phyloP scores from a whole-genome alignment of 176 grass and related monocot genomes.

The maize (Zea mays) region DNA sequence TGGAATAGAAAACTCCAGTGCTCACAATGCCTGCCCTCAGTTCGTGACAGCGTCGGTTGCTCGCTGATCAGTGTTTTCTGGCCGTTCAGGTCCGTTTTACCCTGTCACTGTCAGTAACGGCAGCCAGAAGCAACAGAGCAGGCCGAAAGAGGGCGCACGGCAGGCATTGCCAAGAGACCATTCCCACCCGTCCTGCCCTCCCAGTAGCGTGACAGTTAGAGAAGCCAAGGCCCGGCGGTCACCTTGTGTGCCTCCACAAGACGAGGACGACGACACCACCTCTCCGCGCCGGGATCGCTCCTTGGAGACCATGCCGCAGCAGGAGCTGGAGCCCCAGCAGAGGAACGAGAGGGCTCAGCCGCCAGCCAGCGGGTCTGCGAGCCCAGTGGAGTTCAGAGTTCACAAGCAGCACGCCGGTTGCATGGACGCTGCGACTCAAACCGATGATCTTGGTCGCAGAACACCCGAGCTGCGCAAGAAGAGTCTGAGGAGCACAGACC shows the following conservation, averaged over 20 bases:
- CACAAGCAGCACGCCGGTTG: slow-evolving; percentile 49
- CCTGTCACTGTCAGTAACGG: slow-evolving; percentile 45
- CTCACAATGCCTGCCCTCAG: not conserved
- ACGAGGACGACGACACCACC: slow-evolving; percentile 53
- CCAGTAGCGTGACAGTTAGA: slow-evolving; percentile 37
- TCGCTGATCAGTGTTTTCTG: slow-evolving; percentile 11
- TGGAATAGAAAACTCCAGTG: not conserved
- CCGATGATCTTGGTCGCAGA: slow-evolving; percentile 51
- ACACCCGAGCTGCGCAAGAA: slow-evolving; percentile 38
- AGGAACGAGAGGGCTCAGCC: slow-evolving; percentile 38
- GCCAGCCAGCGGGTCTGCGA: slow-evolving; percentile 35
- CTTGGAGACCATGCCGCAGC: slow-evolving; percentile 39
- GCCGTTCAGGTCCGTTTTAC: slow-evolving; percentile 47
- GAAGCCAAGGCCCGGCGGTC: slow-evolving; percentile 47
- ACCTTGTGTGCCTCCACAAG: slow-evolving; percentile 42
- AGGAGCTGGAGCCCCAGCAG: slow-evolving; percentile 24
- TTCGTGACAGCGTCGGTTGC: slow-evolving; percentile 1
- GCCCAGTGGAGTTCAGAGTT: slow-evolving; percentile 46
- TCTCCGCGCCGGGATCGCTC: slow-evolving; percentile 33
- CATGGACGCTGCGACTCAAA: slow-evolving; percentile 82
- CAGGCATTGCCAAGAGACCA: slow-evolving; percentile 49
- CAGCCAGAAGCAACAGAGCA: slow-evolving; percentile 59
- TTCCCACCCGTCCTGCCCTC: slow-evolving; percentile 60
- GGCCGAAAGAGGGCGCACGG: slow-evolving; percentile 37
- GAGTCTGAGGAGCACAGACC: slow-evolving; percentile 46